These are phyloP conservation scores for Piedraia hortae DNA, from an alignment of 2,329 filamentous ascomycete species.

Conservation along the genomic window DNA sequence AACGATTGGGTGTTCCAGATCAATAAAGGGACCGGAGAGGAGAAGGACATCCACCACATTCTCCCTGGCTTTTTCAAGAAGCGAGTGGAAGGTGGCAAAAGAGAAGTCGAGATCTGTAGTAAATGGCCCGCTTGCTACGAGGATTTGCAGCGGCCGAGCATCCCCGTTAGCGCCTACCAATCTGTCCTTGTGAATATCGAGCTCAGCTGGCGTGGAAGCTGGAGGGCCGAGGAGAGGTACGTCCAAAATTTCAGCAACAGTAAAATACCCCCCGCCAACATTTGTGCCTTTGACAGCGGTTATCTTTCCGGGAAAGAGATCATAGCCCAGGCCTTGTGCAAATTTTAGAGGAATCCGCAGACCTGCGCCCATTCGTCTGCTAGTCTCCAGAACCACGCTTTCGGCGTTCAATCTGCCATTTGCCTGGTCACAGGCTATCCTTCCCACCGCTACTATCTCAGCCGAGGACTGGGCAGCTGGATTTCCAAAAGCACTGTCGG, in stretches of 20 bases:
- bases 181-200: constrained; percentile 42
- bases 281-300: constrained; percentile 72
- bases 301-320: constrained; percentile 86
- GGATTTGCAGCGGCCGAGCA: constrained; percentile 40
- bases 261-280: constrained; percentile 57
- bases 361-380: constrained; percentile 56
- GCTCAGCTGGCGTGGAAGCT: constrained; percentile 35
- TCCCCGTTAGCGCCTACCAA: constrained; percentile 34
- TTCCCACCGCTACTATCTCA: constrained; percentile 69
- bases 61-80: constrained; percentile 52
- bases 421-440: constrained; percentile 67
- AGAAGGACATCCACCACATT: constrained; percentile 52
- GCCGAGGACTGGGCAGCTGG: constrained; percentile 61
- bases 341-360: constrained; percentile 57
- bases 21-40: constrained; percentile 66
- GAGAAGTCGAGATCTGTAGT: constrained; percentile 78
- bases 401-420: constrained; percentile 68
- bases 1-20: constrained; percentile 69
- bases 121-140: constrained; percentile 68
- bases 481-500: constrained; percentile 62
- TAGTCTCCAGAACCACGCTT: constrained; percentile 70
- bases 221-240: constrained; percentile 48
- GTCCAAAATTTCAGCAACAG: constrained; percentile 47
- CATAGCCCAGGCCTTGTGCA: constrained; percentile 35
- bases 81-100: constrained; percentile 59